Base-by-base conservation (phyloP, 75 land plant genomes). In the Pinus albicaulis region DNA sequence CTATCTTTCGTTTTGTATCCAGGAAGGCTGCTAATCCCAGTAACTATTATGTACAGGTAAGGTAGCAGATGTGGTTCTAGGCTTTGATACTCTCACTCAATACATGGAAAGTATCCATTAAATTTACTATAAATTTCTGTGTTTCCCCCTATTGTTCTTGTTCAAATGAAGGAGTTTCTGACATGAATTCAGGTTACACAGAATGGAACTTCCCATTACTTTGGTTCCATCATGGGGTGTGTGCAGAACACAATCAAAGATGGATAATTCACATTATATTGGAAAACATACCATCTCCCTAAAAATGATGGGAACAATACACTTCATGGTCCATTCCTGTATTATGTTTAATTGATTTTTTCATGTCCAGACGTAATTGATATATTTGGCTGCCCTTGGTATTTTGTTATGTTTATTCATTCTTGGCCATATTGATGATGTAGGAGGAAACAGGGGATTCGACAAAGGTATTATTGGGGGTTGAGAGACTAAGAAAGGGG, bases 1-100 rank as follows among this genome's bases (percentile, higher is more conserved):
- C 48, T 44, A 8, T 0, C 7, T 44, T 44, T 44, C 48, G 7
- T 44, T 44, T 44, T 44, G 44, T 41, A 41, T 41, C 44, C 6
- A 44, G 48, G 48, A 44, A 44, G 7, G 48, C 48, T 44, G 48
- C 48, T 44, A 8, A 44, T 44, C 8, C 48, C 7, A 44, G 7
- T 6, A 44, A 44, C 5, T 38, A 5, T 66, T 2, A 68, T 68
- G 20, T 68, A 70, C 90, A 89, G 91, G 96, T 5, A 80, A 89
- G 55, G 57, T 81, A 34, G 93, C 62, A 57, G 99, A 96, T 80
- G 77, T 94, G 62, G 99, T 85, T 71, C 95, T 96, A 66, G 99
- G 99, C 6, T 96, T 88, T 78, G 98, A 96, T 82, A 74, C 86
- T 12, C 48, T 86, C 63, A 80, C 85, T 56, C 86, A 88, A 2